These are phyloP conservation scores for Carex kokanica DNA, from an alignment of 176 grass and related monocot species.

Conservation along the genomic window DNA sequence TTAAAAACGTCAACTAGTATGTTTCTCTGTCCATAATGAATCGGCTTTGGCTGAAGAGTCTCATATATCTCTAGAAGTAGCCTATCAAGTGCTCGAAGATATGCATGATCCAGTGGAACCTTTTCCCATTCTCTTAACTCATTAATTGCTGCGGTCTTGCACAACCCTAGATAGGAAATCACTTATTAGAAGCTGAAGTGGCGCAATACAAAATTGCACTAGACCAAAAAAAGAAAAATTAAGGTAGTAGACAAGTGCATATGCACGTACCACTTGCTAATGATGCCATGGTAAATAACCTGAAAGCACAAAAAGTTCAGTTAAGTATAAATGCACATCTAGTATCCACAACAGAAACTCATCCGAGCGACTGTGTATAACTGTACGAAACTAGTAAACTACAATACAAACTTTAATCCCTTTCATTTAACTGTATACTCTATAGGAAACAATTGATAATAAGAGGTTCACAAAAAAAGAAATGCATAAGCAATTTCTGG, in stretches of 20 bases:
- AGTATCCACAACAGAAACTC: not conserved
- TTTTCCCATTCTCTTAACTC: conserved; percentile 43
- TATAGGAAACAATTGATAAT: not conserved
- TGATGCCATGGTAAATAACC: conserved; percentile 20
- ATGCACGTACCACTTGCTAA: not conserved
- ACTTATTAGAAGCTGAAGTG: not conserved
- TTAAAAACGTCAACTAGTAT: conserved; percentile 47
- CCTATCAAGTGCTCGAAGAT: conserved; percentile 34
- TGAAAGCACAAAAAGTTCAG: conserved; percentile 10
- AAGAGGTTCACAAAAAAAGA: not conserved
- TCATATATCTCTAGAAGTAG: conserved; percentile 56
- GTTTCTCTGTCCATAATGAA: conserved; percentile 59
- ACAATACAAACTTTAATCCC: not conserved
- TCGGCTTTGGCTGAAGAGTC: conserved; percentile 44
- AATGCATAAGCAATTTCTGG: not conserved
- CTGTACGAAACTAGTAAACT: not conserved
- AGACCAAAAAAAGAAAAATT: not conserved
- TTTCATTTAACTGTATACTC: not conserved
- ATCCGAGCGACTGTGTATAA: not conserved
- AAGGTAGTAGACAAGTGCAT: conserved; percentile 7
- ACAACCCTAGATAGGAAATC: conserved; percentile 38
- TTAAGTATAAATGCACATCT: not conserved
- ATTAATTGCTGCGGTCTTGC: conserved; percentile 18
- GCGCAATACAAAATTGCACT: not conserved
- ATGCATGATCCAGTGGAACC: conserved; percentile 33